Base-by-base conservation (phyloP, 129 eudicot species). In the Deinandra increscens region DNA sequence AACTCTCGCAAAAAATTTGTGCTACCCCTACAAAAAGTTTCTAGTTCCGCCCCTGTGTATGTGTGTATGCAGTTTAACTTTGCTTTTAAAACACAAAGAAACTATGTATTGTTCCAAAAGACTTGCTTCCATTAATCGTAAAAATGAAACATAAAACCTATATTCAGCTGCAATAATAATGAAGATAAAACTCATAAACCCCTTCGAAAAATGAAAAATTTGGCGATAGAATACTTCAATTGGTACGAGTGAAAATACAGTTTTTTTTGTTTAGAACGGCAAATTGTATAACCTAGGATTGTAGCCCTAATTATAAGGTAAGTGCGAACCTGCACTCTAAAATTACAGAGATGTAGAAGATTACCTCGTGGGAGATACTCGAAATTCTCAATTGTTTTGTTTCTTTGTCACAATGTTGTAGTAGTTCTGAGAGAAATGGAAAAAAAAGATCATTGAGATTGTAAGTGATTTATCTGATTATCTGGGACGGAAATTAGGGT, bases 401-500 rank as follows among this genome's bases (percentile, higher is more conserved):
- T 26, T 26, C 31, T 26, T 26, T 26, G 31, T 26, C 3, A 26
- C 31, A 3, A 26, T 26, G 31, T 26, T 26, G 31, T 26, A 26
- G 31, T 3, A 26, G 31, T 26, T 26, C 31, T 26, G 50, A 46
- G 34, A 31, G 42, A 48, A 48, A n/a, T 10, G 6, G 5, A 50
- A 7, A 29, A 29, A 17, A 14, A 18, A 11, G 22, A 18, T 68
- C 63, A 68, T 1, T 18, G 18, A 29, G 18, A 29, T 48, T 17
- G 29, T 1, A n/a, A 10, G 48, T 48, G 44, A 31, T 15, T 66
- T 67, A 17, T 64, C 60, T 46, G 59, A 67, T 46, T 15, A 5
- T 4, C 15, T 46, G 15, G 37, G 10, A 41, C 11, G 15, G 42
- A 46, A 68, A 33, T 50, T 36, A 68, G 48, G 73, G 73, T 68